phyloP scores from a whole-genome alignment of 495 filamentous ascomycete species.

The Tricharina praecox region DNA sequence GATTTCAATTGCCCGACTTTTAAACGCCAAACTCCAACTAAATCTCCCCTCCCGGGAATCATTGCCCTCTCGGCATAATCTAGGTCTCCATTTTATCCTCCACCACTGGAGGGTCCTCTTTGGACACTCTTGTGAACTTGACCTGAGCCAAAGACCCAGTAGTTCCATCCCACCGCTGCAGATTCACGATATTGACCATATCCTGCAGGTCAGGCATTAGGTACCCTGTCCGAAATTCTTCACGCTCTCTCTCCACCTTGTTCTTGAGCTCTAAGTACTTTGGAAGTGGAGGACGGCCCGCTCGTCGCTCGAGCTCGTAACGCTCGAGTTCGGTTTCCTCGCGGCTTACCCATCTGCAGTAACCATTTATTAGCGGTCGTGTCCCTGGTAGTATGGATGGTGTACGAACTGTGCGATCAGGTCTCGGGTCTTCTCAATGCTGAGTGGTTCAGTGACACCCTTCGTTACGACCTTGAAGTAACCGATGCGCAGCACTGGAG shows the following conservation, averaged over 20 bases:
- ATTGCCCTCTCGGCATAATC: no score
- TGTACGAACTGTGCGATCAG: conserved; percentile 18
- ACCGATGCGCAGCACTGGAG: conserved; percentile 19
- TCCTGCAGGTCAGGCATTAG: conserved; percentile 50
- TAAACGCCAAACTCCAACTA: neutral
- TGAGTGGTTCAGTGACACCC: conserved; percentile 12
- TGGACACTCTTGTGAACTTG: conserved; percentile 32
- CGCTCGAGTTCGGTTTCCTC: conserved; percentile 56
- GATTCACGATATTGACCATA: conserved; percentile 34
- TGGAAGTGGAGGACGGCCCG: conserved; percentile 62
- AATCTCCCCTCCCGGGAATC: no score
- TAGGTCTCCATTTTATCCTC: conserved; percentile 6
- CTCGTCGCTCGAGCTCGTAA: conserved; percentile 56
- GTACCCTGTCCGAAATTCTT: conserved; percentile 72
- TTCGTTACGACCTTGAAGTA: conserved; percentile 24
- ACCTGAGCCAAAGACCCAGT: conserved; percentile 43
- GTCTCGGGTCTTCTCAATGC: conserved; percentile 8
- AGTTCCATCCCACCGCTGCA: conserved; percentile 45
- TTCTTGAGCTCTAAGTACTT: conserved; percentile 62
- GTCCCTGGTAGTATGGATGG: no score
- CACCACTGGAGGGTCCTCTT: conserved; percentile 6
- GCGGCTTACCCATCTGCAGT: conserved; percentile 53
- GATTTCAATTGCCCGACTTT: no score
- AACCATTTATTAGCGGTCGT: no score
- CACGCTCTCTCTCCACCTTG: conserved; percentile 49